Percentiles rank a stretch among this genome's conserved stretches.
Evolutionary conservation across 225 moss, liverwort and hornwort species (phyloP).

Genomic region (Pleurozium schreberi): DNA sequence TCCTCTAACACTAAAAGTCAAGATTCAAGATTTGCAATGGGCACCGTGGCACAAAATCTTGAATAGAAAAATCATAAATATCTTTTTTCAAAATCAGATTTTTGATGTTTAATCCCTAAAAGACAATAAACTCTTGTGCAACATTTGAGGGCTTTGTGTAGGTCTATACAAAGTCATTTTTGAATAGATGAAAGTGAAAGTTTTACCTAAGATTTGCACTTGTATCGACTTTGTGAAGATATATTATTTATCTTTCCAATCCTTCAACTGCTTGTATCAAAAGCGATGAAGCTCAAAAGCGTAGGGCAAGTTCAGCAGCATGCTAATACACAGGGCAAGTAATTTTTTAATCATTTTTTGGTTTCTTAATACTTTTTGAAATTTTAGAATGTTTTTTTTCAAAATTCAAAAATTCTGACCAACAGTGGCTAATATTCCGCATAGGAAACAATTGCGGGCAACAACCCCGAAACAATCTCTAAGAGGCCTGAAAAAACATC

Average conservation of each 20-base stretch:
- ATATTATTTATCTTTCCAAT: neutral
- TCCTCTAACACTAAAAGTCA: neutral
- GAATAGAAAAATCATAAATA: neutral
- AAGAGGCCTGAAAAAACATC: too few relatives aligned
- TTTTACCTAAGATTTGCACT: fast-evolving
- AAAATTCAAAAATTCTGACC: too few relatives aligned
- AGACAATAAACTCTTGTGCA: fast-evolving
- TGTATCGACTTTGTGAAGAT: neutral
- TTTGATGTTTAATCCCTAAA: neutral
- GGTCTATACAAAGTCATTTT: neutral
- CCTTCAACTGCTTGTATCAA: fast-evolving
- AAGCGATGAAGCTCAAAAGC: neutral
- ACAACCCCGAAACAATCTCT: too few relatives aligned
- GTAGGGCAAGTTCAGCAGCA: fast-evolving
- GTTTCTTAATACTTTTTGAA: too few relatives aligned
- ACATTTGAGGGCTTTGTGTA: neutral
- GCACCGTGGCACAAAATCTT: neutral
- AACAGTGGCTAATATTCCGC: too few relatives aligned
- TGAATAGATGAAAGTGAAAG: neutral
- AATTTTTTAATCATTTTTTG: too few relatives aligned
- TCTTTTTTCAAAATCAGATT: neutral
- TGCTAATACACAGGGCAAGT: too few relatives aligned
- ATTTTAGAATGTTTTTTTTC: too few relatives aligned
- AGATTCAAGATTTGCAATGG: neutral
- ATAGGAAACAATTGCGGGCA: too few relatives aligned